phyloP scores from a whole-genome alignment of 495 filamentous ascomycete species.

The Emericellopsis terricola region DNA sequence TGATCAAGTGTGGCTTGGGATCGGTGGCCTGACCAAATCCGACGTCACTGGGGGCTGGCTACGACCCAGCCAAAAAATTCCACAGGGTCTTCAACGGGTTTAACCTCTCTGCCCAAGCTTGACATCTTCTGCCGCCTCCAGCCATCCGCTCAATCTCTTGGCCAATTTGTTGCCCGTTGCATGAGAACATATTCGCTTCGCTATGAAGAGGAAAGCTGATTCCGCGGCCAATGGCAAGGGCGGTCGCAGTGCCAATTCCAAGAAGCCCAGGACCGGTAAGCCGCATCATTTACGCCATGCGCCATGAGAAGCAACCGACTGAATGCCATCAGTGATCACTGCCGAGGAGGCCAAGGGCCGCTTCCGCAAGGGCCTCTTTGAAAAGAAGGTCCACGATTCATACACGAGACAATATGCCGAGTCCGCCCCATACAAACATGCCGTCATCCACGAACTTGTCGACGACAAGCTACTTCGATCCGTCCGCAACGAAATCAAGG shows the following conservation, averaged over 20 bases:
- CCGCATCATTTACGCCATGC: conserved; percentile 2
- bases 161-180: too few species aligned
- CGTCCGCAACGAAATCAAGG: conserved; percentile 77
- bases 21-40: too few species aligned
- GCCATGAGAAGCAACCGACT: background rate
- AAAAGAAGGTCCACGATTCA: conserved; percentile 39
- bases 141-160: too few species aligned
- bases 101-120: too few species aligned
- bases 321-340: conserved; percentile 17
- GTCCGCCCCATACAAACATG: conserved; percentile 77
- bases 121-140: too few species aligned
- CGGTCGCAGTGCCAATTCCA: conserved; percentile 9
- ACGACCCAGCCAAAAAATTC: too few species aligned
- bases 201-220: conserved; percentile 34
- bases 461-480: conserved; percentile 60
- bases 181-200: too few species aligned
- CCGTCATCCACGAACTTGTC: conserved; percentile 68
- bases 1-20: too few species aligned
- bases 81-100: too few species aligned
- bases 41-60: too few species aligned
- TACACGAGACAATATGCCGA: conserved; percentile 53
- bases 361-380: conserved; percentile 68
- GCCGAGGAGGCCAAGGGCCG: conserved; percentile 26
- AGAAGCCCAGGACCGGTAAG: conserved; percentile 26
- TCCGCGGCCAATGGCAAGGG: conserved; percentile 13